phyloP scores from a whole-genome alignment of 305 asterid species.

The Withania somnifera region DNA sequence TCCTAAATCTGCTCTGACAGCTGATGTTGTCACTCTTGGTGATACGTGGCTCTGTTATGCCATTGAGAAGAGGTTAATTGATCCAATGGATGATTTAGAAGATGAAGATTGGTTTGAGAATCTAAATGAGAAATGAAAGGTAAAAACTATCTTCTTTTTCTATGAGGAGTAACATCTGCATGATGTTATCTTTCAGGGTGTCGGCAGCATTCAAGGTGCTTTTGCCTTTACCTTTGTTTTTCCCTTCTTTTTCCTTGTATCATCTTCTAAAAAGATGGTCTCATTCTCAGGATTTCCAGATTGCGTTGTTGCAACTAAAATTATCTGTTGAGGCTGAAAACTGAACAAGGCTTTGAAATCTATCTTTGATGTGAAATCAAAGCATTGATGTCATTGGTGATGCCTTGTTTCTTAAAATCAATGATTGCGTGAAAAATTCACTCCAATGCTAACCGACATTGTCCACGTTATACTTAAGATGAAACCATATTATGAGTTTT shows the following conservation, averaged over 20 bases:
- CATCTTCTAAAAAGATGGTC: background rate
- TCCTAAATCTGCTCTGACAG: constrained; percentile 52
- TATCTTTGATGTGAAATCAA: background rate
- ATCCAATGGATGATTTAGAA: constrained; percentile 59
- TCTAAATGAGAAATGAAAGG: constrained; percentile 85
- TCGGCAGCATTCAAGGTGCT: background rate
- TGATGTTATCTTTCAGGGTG: background rate
- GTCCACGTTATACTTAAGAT: background rate
- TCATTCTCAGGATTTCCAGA: background rate
- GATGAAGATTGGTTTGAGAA: constrained; percentile 60
- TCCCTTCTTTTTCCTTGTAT: background rate
- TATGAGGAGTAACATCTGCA: background rate
- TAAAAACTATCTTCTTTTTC: constrained; percentile 9
- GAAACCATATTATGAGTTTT: background rate
- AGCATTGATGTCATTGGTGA: background rate
- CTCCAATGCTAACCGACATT: background rate
- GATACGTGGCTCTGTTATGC: constrained; percentile 79
- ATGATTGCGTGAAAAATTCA: background rate
- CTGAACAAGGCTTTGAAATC: background rate
- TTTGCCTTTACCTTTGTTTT: background rate
- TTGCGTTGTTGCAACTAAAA: background rate
- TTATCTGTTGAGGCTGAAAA: background rate
- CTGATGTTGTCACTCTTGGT: constrained; percentile 77
- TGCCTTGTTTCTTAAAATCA: background rate
- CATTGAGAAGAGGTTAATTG: constrained; percentile 59